Percentiles rank a stretch among this genome's conserved stretches.
phyloP scores from a whole-genome alignment of 108 stramenopile genomes.

The Nitzschia putrida region DNA sequence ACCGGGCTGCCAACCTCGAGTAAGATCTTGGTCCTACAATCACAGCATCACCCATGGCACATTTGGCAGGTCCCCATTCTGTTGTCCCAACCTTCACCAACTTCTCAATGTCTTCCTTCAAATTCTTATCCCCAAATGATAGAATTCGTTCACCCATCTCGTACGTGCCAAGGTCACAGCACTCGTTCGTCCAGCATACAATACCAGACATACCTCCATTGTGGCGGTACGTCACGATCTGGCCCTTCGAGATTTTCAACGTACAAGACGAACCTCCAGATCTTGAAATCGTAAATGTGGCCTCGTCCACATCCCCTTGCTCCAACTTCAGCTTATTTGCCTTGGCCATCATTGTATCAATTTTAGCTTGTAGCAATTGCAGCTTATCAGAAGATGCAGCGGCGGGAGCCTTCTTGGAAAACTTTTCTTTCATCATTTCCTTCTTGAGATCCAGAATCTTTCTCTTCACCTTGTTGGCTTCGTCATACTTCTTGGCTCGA shows the following conservation, averaged over 20 bases:
- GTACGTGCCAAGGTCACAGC: slow-evolving; percentile 22
- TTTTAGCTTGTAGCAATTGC: slow-evolving; percentile 25
- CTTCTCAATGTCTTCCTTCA: slow-evolving; percentile 10
- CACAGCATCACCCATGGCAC: slow-evolving; percentile 29
- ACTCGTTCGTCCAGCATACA: slow-evolving; percentile 34
- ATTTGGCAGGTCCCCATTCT: slow-evolving; percentile 33
- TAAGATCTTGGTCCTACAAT: slow-evolving; percentile 11
- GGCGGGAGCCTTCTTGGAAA: slow-evolving; percentile 5
- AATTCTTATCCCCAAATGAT: not conserved
- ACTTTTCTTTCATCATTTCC: slow-evolving; percentile 32
- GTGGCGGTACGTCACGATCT: not conserved
- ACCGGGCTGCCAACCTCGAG: slow-evolving; percentile 1
- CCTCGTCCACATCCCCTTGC: slow-evolving; percentile 5
- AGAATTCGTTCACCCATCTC: slow-evolving; percentile 3
- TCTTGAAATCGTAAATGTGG: slow-evolving; percentile 10
- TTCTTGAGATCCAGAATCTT: slow-evolving; percentile 34
- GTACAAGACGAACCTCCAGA: not conserved
- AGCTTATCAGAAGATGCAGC: slow-evolving; percentile 9
- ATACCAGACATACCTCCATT: slow-evolving; percentile 14
- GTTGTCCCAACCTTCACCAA: slow-evolving; percentile 2
- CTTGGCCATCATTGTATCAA: slow-evolving; percentile 17
- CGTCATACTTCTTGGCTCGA: slow-evolving; percentile 25
- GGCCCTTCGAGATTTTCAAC: slow-evolving; percentile 15
- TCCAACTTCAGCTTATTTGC: slow-evolving; percentile 3
- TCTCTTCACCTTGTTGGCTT: slow-evolving; percentile 36